phyloP scores from a whole-genome alignment of 129 eudicot genomes.

The Flaveria brownii region DNA sequence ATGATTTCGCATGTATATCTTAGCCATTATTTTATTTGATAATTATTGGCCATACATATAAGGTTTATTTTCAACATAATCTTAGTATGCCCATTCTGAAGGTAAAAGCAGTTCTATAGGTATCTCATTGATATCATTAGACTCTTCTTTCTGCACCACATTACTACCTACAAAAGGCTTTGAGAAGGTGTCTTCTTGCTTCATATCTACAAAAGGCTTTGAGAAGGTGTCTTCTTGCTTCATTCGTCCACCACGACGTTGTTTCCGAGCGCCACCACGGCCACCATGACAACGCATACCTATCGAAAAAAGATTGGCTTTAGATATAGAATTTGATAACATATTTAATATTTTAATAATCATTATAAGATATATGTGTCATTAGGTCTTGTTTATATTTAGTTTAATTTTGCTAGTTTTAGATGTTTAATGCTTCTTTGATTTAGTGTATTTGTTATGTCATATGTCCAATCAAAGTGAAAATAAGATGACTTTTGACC shows the following conservation, averaged over 20 bases:
- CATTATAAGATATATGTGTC: not conserved
- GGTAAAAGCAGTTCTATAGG: slow-evolving; percentile 27
- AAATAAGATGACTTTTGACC: slow-evolving; percentile 27
- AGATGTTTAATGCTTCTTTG: not conserved
- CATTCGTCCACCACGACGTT: not conserved
- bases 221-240: not conserved
- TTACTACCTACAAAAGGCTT: not conserved
- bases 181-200: not conserved
- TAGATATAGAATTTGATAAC: not conserved
- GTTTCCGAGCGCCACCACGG: not conserved
- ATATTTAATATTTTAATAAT: not conserved
- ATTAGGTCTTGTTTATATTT: not conserved
- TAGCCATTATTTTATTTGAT: slow-evolving; percentile 12
- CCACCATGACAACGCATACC: slow-evolving; percentile 8
- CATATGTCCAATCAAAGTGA: slow-evolving; percentile 1
- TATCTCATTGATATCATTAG: slow-evolving; percentile 4
- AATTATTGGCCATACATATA: not conserved
- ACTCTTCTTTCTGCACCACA: not conserved
- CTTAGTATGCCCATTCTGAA: slow-evolving; percentile 27
- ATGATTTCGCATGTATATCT: not conserved
- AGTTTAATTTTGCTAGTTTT: not conserved
- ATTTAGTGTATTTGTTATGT: not conserved
- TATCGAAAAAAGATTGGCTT: not conserved
- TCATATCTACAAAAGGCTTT: not conserved
- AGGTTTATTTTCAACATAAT: not conserved